phyloP scores from a whole-genome alignment of 495 filamentous ascomycete genomes.

The Acidomyces sp. region DNA sequence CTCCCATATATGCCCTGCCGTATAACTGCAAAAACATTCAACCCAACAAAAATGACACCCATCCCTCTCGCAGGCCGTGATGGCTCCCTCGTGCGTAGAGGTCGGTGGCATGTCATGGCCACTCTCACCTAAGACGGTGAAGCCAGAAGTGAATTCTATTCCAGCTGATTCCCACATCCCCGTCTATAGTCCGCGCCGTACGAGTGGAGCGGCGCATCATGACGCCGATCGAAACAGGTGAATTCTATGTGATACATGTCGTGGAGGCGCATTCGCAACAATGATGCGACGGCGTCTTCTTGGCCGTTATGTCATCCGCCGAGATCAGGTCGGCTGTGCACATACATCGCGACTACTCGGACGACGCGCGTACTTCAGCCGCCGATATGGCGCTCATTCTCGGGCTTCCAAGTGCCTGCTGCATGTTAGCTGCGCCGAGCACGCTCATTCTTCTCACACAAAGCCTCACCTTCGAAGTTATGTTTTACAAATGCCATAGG shows the following conservation, averaged over 20 bases:
- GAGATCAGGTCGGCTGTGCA: background rate
- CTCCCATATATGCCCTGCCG: no score
- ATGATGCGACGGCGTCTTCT: background rate
- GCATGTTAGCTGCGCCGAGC: constrained; percentile 3
- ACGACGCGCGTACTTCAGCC: background rate
- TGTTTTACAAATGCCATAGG: constrained; percentile 98
- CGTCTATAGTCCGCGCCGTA: no score
- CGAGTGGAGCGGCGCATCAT: no score
- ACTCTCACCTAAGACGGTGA: no score
- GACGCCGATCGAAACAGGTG: background rate
- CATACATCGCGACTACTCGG: background rate
- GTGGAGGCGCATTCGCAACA: background rate
- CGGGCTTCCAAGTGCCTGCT: constrained; percentile 69
- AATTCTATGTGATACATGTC: background rate
- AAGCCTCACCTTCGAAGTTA: constrained; percentile 77
- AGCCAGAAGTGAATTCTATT: no score
- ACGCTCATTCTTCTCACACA: no score
- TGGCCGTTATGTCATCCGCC: background rate
- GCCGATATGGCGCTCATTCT: constrained; percentile 42
- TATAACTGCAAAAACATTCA: no score
- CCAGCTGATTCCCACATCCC: no score
- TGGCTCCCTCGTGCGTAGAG: no score
- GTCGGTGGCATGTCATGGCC: no score
- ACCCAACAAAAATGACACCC: no score
- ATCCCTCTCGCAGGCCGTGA: no score